These are phyloP conservation scores for Debaryomyces prosopidis DNA, from an alignment of 805 yeast species.

Conservation along the genomic window DNA sequence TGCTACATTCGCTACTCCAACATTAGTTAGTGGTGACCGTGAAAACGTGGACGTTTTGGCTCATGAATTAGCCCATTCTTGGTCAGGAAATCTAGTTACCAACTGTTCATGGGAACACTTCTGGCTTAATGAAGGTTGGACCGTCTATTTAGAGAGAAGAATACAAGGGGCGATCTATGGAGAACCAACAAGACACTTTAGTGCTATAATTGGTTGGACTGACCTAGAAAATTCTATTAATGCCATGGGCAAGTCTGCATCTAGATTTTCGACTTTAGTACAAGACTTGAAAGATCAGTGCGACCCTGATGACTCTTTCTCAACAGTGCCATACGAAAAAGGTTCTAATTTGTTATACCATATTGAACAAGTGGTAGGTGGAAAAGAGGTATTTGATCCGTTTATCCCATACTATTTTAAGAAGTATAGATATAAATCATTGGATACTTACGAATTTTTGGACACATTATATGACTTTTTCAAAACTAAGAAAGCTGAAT, in stretches of 20 bases:
- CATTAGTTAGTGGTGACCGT: slow-evolving; percentile 80
- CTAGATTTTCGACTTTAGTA: slow-evolving; percentile 60
- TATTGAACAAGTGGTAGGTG: slow-evolving; percentile 71
- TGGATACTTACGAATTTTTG: slow-evolving; percentile 80
- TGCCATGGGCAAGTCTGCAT: slow-evolving; percentile 57
- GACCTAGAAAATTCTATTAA: slow-evolving; percentile 68
- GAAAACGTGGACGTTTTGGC: slow-evolving; percentile 88
- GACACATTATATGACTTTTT: slow-evolving; percentile 73
- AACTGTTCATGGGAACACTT: slow-evolving; percentile 92
- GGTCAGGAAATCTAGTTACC: slow-evolving; percentile 91
- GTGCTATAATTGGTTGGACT: slow-evolving; percentile 87
- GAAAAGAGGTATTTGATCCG: slow-evolving; percentile 65
- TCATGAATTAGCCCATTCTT: slow-evolving; percentile 89
- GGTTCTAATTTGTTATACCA: slow-evolving; percentile 79
- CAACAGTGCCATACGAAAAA: slow-evolving; percentile 87
- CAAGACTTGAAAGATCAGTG: slow-evolving; percentile 67
- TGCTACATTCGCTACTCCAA: slow-evolving; percentile 88
- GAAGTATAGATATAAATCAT: slow-evolving; percentile 65
- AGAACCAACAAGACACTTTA: slow-evolving; percentile 73
- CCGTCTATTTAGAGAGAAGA: slow-evolving; percentile 86
- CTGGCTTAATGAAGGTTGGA: slow-evolving; percentile 97
- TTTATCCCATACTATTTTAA: slow-evolving; percentile 77
- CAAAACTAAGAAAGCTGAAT: slow-evolving; percentile 44
- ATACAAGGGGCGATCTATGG: slow-evolving; percentile 80
- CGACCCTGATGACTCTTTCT: slow-evolving; percentile 90